Percentiles rank a stretch among this genome's conserved stretches.
Conservation (phyloP, 2,329 filamentous ascomycete genomes). For the Fusarium torreyae region DNA sequence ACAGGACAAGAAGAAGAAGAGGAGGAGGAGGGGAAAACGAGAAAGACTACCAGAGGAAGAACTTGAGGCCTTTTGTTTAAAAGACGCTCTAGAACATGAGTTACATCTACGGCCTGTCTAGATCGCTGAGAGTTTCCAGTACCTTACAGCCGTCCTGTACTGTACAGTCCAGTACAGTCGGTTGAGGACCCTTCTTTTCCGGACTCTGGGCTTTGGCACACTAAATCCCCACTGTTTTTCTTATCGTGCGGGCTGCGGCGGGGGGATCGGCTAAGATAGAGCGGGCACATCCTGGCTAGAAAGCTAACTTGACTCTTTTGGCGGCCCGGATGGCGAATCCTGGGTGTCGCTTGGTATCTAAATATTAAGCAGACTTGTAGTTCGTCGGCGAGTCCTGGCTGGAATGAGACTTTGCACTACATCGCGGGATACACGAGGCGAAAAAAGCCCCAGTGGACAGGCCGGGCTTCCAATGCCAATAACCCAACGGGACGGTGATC, state of each 20-base stretch:
- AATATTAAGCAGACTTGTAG: constrained; percentile 26
- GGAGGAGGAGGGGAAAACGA: neutral
- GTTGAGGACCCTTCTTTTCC: constrained; percentile 32
- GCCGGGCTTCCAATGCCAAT: constrained; percentile 18
- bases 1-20: neutral
- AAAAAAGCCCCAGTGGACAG: constrained; percentile 23
- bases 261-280: constrained; percentile 31
- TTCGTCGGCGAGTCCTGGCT: constrained; percentile 30
- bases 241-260: constrained; percentile 33
- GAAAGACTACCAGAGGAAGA: constrained; percentile 9
- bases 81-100: constrained; percentile 31
- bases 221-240: constrained; percentile 24
- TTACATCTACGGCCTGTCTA: constrained; percentile 16
- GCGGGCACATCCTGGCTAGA: constrained; percentile 6
- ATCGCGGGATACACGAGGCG: constrained; percentile 37
- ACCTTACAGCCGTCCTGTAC: constrained; percentile 10
- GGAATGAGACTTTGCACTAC: constrained; percentile 36
- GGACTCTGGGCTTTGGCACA: constrained; percentile 19
- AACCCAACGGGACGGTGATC: constrained; percentile 38
- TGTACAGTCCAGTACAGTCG: constrained; percentile 10
- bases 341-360: constrained; percentile 23
- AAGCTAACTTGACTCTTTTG: constrained; percentile 15
- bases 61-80: constrained; percentile 24
- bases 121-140: constrained; percentile 30
- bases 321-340: constrained; percentile 27